Conservation (phyloP, 495 filamentous ascomycete species). For the Xanthoparmelia taractica region DNA sequence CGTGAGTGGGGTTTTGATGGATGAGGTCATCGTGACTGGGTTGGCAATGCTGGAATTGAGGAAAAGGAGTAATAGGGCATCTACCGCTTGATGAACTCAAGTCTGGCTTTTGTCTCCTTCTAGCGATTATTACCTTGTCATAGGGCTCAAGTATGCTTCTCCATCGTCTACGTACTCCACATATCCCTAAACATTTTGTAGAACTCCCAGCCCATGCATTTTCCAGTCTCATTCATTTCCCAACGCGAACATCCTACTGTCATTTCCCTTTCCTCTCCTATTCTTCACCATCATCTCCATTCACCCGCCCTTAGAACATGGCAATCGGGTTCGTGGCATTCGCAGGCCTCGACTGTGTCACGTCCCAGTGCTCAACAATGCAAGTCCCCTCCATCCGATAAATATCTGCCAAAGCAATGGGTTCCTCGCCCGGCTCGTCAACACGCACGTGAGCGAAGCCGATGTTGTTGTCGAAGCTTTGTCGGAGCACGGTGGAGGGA, state of each 20-base stretch:
- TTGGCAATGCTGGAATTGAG: slow-evolving; percentile 24
- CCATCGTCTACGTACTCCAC: not conserved
- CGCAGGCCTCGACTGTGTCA: slow-evolving; percentile 16
- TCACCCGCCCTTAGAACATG: slow-evolving; percentile 11
- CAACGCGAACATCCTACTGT: not conserved
- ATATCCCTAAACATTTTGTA: no score
- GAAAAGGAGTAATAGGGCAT: slow-evolving; percentile 16
- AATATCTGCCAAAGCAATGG: slow-evolving; percentile 19
- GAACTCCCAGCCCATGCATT: no score
- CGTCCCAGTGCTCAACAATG: slow-evolving; percentile 23
- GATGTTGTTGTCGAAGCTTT: slow-evolving; percentile 20
- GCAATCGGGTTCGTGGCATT: slow-evolving; percentile 20
- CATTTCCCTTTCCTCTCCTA: not conserved
- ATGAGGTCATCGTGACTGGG: slow-evolving; percentile 26
- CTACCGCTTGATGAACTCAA: not conserved
- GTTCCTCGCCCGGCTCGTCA: slow-evolving; percentile 6
- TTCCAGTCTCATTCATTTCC: not conserved
- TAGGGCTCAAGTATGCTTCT: not conserved
- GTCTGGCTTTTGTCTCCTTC: not conserved
- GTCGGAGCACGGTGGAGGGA: slow-evolving; percentile 8
- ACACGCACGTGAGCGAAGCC: slow-evolving; percentile 16
- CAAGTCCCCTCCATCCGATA: slow-evolving; percentile 21
- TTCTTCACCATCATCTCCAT: not conserved
- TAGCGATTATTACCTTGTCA: not conserved
- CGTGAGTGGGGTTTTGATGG: slow-evolving; percentile 14